Conservation (phyloP, 164 flowering plant species). For the Paratinospora sagittata region DNA sequence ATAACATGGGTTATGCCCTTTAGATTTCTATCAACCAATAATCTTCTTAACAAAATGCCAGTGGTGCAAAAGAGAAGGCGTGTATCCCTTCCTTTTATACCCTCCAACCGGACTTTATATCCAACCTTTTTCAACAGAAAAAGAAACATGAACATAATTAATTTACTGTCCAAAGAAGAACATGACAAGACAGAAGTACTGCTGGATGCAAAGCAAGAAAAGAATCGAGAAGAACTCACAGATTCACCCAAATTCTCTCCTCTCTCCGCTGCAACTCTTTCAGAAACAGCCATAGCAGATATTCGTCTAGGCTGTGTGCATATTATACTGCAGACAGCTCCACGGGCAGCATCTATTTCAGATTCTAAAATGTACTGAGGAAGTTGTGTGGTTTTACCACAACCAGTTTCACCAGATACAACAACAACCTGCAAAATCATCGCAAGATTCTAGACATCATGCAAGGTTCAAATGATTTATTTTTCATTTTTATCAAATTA, state of each 20-base stretch:
- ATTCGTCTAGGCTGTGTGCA: constrained; percentile 97
- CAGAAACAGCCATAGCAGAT: constrained; percentile 96
- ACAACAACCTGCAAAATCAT: constrained; percentile 60
- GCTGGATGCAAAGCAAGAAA: neutral
- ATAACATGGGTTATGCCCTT: constrained; percentile 78
- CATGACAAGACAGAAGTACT: neutral
- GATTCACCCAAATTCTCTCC: constrained; percentile 91
- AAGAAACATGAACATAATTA: neutral
- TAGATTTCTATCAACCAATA: constrained; percentile 66
- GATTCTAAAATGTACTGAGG: constrained; percentile 95
- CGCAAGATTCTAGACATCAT: neutral
- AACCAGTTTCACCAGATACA: constrained; percentile 98
- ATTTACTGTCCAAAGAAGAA: neutral
- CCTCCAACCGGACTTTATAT: constrained; percentile 84
- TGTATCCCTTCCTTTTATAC: constrained; percentile 83
- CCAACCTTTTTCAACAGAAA: constrained; percentile 48
- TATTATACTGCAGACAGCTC: constrained; percentile 75
- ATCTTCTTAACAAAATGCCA: constrained; percentile 72
- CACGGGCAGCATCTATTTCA: constrained; percentile 62
- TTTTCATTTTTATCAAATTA: neutral
- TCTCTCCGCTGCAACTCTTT: constrained; percentile 92
- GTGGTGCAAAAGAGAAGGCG: constrained; percentile 90
- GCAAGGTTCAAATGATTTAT: neutral
- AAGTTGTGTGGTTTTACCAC: constrained; percentile 98
- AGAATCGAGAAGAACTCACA: constrained; percentile 38